Evolutionary conservation across 768 basidiomycete species (phyloP).

Genomic region (Lactarius evosmus): DNA sequence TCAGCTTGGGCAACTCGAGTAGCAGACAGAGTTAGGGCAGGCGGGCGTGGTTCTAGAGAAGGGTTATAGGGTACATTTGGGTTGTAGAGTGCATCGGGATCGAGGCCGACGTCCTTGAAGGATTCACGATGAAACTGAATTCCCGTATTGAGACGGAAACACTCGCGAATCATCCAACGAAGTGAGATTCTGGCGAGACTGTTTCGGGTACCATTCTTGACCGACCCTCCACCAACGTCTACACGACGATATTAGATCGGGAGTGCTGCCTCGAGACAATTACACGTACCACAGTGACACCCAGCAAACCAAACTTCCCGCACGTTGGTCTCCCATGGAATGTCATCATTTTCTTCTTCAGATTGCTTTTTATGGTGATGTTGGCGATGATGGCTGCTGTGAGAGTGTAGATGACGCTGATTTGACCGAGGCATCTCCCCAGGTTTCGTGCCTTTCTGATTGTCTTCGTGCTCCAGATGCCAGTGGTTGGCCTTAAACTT

Average conservation of each 20-base stretch:
- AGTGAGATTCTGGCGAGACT: conserved; percentile 68
- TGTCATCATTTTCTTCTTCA: conserved; percentile 34
- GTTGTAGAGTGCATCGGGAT: conserved; percentile 32
- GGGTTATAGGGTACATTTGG: too few relatives aligned
- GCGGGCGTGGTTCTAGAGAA: too few relatives aligned
- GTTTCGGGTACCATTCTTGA: conserved; percentile 52
- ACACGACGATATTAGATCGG: conserved; percentile 4
- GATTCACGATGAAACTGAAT: conserved; percentile 38
- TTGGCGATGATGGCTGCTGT: neutral
- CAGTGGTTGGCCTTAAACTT: conserved; percentile 44
- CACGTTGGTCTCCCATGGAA: conserved; percentile 50
- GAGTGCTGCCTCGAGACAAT: neutral
- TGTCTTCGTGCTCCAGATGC: conserved; percentile 33
- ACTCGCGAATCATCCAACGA: conserved; percentile 55
- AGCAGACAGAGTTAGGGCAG: too few relatives aligned
- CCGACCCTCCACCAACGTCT: conserved; percentile 78
- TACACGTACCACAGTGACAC: conserved; percentile 58
- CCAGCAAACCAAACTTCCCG: conserved; percentile 83
- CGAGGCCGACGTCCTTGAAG: conserved; percentile 35
- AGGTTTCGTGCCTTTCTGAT: conserved; percentile 45
- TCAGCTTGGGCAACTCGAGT: too few relatives aligned
- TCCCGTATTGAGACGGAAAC: conserved; percentile 46
- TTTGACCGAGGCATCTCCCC: conserved; percentile 46
- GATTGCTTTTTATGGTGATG: too few relatives aligned
- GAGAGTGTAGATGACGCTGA: conserved; percentile 31